These are phyloP conservation scores for Phtheirospermum japonicum DNA, from an alignment of 257 asterid species.

Conservation along the genomic window DNA sequence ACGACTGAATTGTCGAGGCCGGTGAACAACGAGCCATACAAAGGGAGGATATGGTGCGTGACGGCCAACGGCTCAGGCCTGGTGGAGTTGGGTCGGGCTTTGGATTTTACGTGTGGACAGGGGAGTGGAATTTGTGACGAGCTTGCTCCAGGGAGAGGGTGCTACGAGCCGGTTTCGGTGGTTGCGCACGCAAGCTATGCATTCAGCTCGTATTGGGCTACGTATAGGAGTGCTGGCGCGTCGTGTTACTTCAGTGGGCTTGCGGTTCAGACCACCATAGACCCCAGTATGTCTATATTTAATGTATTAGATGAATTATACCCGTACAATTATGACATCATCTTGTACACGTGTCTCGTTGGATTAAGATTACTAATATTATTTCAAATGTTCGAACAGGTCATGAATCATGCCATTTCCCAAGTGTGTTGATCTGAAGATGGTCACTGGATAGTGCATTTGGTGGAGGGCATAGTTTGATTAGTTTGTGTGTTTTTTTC, in stretches of 20 bases:
- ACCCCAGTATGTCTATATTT: slow-evolving; percentile 40
- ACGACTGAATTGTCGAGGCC: slow-evolving; percentile 34
- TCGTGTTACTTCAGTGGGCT: slow-evolving; percentile 53
- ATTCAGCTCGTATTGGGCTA: slow-evolving; percentile 74
- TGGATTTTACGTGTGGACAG: slow-evolving; percentile 45
- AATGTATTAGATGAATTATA: no score
- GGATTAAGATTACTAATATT: not conserved
- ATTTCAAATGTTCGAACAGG: slow-evolving; percentile 37
- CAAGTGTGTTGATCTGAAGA: slow-evolving; percentile 46
- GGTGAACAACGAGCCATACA: slow-evolving; percentile 44
- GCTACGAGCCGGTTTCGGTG: slow-evolving; percentile 60
- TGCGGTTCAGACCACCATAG: slow-evolving; percentile 42
- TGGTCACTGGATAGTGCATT: slow-evolving; percentile 1
- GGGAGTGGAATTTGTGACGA: slow-evolving; percentile 59
- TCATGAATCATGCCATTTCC: slow-evolving; percentile 54
- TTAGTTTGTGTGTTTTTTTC: not conserved
- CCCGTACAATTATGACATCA: no score
- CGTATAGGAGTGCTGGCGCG: slow-evolving; percentile 43
- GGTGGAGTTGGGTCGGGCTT: slow-evolving; percentile 36
- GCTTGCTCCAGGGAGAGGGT: slow-evolving; percentile 51
- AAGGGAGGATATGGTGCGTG: slow-evolving; percentile 75
- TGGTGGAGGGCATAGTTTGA: not conserved
- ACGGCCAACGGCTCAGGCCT: slow-evolving; percentile 24
- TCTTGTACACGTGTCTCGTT: no score
- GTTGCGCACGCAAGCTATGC: slow-evolving; percentile 70